Evolutionary conservation across 2,329 filamentous ascomycete species (phyloP).

Genomic region (Monosporascus sp.): DNA sequence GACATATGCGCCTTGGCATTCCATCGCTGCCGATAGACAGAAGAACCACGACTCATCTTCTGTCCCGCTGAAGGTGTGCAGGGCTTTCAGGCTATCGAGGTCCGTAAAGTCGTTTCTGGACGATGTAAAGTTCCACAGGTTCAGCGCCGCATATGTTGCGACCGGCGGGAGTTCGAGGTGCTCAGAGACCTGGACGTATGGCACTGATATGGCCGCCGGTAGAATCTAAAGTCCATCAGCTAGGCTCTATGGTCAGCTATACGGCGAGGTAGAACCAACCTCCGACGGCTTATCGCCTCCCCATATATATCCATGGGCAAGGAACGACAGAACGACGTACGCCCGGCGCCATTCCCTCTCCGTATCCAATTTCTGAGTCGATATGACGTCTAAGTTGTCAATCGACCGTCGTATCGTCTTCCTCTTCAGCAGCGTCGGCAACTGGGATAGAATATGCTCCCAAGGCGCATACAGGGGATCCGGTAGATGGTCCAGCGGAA

Average conservation of each 20-base stretch:
- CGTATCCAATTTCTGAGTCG: constrained; percentile 48
- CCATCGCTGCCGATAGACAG: constrained; percentile 82
- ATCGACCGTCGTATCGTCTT: constrained; percentile 53
- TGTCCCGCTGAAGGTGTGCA: constrained; percentile 83
- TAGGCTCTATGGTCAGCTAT: too few species aligned
- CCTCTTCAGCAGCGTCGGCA: constrained; percentile 57
- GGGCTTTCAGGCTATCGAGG: constrained; percentile 63
- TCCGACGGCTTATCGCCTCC: constrained; percentile 70
- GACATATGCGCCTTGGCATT: constrained; percentile 69
- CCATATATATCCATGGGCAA: constrained; percentile 86
- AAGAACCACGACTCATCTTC: constrained; percentile 94
- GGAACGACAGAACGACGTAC: constrained; percentile 69
- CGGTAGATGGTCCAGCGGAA: constrained; percentile 52
- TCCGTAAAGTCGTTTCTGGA: constrained; percentile 48
- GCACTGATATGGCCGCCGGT: constrained; percentile 71
- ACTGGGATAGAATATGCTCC: constrained; percentile 56
- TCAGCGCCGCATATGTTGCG: constrained; percentile 82
- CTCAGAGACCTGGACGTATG: constrained; percentile 65
- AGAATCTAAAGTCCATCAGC: constrained; percentile 40
- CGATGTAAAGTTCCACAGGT: constrained; percentile 84
- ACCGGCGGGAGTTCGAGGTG: constrained; percentile 79
- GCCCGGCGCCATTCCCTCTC: constrained; percentile 65
- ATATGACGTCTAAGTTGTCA: constrained; percentile 52
- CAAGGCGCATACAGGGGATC: constrained; percentile 61
- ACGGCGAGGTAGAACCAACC: constrained; percentile 35